phyloP scores from a whole-genome alignment of 345 rosid genomes.

The Noccaea caerulescens region DNA sequence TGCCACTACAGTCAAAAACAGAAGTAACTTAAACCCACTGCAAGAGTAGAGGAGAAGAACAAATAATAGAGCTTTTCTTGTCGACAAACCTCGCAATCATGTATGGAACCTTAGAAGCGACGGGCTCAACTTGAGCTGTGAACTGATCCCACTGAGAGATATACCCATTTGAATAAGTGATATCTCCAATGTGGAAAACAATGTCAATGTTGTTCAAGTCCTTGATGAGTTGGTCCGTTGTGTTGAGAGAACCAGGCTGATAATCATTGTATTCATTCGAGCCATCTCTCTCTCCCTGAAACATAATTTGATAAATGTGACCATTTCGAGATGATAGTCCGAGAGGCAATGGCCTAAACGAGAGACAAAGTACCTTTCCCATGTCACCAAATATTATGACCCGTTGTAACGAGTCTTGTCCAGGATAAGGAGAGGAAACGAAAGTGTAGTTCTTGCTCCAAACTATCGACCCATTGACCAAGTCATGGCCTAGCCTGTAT shows the following conservation, averaged over 20 bases:
- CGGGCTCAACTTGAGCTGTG: constrained; percentile 80
- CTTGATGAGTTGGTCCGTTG: constrained; percentile 71
- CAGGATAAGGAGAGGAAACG: constrained; percentile 82
- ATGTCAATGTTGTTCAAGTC: constrained; percentile 67
- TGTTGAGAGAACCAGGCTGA: constrained; percentile 75
- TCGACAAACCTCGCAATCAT: constrained; percentile 73
- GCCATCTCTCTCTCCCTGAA: constrained; percentile 81
- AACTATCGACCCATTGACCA: constrained; percentile 47
- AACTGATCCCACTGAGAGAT: constrained; percentile 89
- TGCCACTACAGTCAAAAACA: constrained; percentile 53
- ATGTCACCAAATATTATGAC: constrained; percentile 87
- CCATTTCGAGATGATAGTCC: constrained; percentile 2
- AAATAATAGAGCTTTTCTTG: constrained; percentile 5
- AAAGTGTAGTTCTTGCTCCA: constrained; percentile 77
- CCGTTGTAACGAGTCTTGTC: constrained; percentile 85
- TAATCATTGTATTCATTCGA: constrained; percentile 74
- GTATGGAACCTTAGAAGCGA: constrained; percentile 67
- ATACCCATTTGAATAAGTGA: constrained; percentile 74
- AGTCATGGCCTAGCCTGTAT: constrained; percentile 68
- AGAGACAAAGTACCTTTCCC: constrained; percentile 74
- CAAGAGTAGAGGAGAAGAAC: constrained; percentile 13
- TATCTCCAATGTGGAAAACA: constrained; percentile 78
- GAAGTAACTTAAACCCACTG: constrained; percentile 5
- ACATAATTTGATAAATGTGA: constrained; percentile 24
- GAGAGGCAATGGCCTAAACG: constrained; percentile 1